Conservation (phyloP, 306 rosid species). For the Nissolia schottii region DNA sequence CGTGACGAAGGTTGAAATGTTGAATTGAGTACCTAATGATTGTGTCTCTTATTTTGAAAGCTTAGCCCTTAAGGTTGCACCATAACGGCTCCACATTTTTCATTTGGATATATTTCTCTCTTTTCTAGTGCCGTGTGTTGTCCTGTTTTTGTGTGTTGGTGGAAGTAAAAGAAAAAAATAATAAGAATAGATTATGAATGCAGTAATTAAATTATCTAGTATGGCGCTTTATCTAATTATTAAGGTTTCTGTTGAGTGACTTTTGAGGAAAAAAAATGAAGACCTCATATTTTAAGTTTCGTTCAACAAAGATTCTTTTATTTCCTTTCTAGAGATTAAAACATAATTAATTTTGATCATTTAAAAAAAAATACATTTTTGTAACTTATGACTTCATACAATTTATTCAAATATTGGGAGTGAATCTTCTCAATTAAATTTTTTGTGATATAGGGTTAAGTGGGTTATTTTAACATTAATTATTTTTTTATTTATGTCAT, state of each 20-base stretch:
- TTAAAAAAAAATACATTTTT: no score
- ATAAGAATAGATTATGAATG: no score
- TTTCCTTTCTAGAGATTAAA: no score
- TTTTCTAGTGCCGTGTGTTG: neutral
- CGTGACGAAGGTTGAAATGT: slow-evolving; percentile 17
- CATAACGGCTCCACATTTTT: neutral
- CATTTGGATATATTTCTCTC: neutral
- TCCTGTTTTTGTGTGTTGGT: neutral
- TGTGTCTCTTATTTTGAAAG: slow-evolving; percentile 2
- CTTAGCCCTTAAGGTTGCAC: slow-evolving; percentile 34
- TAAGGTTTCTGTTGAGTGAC: neutral
- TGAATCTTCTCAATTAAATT: no score
- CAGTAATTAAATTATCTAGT: neutral
- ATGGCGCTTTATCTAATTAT: neutral
- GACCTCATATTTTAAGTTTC: no score
- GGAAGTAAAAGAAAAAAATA: neutral
- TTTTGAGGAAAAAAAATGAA: neutral
- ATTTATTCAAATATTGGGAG: no score
- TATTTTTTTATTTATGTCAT: no score
- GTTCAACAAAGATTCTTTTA: no score
- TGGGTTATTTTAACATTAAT: no score
- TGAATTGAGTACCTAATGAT: neutral
- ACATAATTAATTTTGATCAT: no score
- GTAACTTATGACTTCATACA: no score
- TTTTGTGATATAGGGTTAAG: no score